Evolutionary conservation across 2,329 filamentous ascomycete genomes (phyloP).

Genomic region (Aspergillus viridinutans): DNA sequence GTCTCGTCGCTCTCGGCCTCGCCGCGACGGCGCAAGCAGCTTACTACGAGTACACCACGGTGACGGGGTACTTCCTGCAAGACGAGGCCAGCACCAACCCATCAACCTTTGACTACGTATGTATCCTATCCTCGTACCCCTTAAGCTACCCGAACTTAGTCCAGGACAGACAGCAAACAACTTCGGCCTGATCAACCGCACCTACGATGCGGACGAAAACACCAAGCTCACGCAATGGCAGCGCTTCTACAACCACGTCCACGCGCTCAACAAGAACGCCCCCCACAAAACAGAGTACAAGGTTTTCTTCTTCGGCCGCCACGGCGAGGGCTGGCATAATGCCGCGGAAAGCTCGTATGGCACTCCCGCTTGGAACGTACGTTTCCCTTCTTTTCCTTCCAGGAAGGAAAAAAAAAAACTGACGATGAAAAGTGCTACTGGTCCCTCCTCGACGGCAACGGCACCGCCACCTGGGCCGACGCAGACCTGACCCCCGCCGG

Average conservation of each 20-base stretch:
- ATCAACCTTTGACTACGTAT: slow-evolving; percentile 46
- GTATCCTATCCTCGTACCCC: no score
- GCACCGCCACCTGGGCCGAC: slow-evolving; percentile 53
- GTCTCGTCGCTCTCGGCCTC: slow-evolving; percentile 67
- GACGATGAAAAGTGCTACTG: slow-evolving; percentile 48
- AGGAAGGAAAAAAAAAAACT: no score
- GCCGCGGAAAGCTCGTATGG: slow-evolving; percentile 56
- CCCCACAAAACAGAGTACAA: slow-evolving; percentile 47
- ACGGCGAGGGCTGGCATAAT: slow-evolving; percentile 60
- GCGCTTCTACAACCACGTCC: slow-evolving; percentile 49
- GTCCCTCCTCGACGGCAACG: slow-evolving; percentile 54
- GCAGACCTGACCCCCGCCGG: slow-evolving; percentile 52
- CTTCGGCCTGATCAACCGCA: slow-evolving; percentile 48
- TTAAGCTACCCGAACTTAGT: no score
- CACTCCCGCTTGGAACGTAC: slow-evolving; percentile 56
- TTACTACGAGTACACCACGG: slow-evolving; percentile 35
- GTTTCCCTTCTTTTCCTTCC: slow-evolving; percentile 14
- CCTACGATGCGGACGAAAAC: slow-evolving; percentile 39
- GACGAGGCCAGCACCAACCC: slow-evolving; percentile 45
- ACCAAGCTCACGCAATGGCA: slow-evolving; percentile 51
- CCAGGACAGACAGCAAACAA: slow-evolving; percentile 32
- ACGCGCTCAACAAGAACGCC: slow-evolving; percentile 42
- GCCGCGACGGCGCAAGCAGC: slow-evolving; percentile 62
- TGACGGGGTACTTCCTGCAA: slow-evolving; percentile 48
- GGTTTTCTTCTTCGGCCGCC: slow-evolving; percentile 55